A percentile compares a stretch with the other conserved stretches of the same genome.
Evolutionary conservation across 2,329 filamentous ascomycete species (phyloP).

Genomic region (Sclerotinia minor): DNA sequence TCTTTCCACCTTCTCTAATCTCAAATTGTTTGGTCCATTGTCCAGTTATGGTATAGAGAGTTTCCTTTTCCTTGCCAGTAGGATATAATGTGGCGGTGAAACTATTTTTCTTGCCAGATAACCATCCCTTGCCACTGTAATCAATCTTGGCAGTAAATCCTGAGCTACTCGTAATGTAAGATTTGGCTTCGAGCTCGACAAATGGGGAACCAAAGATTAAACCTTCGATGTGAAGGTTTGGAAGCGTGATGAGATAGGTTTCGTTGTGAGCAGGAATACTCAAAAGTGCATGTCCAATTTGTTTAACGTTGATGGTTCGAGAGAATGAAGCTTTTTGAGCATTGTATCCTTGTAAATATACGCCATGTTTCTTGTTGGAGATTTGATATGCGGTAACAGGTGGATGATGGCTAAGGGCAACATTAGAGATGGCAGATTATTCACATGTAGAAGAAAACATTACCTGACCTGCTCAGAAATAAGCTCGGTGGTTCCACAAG

Average conservation of each 20-base stretch:
- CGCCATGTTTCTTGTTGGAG: slow-evolving; percentile 78
- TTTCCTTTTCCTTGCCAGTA: slow-evolving; percentile 69
- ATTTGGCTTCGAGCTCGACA: slow-evolving; percentile 83
- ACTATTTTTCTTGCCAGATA: slow-evolving; percentile 93
- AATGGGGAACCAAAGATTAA: slow-evolving; percentile 84
- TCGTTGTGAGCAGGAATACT: slow-evolving; percentile 61
- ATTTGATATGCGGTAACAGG: slow-evolving; percentile 94
- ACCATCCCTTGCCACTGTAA: slow-evolving; percentile 91
- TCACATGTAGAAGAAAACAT: slow-evolving; percentile 28
- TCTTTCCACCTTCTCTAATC: slow-evolving; percentile 67
- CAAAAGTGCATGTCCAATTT: slow-evolving; percentile 84
- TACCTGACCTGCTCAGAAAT: slow-evolving; percentile 91
- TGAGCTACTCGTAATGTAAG: slow-evolving; percentile 81
- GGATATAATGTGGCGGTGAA: slow-evolving; percentile 75
- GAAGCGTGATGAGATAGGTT: slow-evolving; percentile 87
- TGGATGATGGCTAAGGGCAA: slow-evolving; percentile 70
- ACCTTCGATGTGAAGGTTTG: slow-evolving; percentile 88
- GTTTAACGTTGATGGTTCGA: slow-evolving; percentile 91
- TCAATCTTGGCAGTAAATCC: slow-evolving; percentile 89
- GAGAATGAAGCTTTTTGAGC: slow-evolving; percentile 95
- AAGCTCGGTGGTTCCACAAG: slow-evolving; percentile 77
- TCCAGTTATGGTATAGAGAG: slow-evolving; percentile 78
- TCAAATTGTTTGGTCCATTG: slow-evolving; percentile 87
- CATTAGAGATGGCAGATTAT: slow-evolving; percentile 20
- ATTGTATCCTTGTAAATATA: slow-evolving; percentile 84